Base-by-base conservation (phyloP, 1,284 basidiomycete species). In the Cryptococcus deneoformans region DNA sequence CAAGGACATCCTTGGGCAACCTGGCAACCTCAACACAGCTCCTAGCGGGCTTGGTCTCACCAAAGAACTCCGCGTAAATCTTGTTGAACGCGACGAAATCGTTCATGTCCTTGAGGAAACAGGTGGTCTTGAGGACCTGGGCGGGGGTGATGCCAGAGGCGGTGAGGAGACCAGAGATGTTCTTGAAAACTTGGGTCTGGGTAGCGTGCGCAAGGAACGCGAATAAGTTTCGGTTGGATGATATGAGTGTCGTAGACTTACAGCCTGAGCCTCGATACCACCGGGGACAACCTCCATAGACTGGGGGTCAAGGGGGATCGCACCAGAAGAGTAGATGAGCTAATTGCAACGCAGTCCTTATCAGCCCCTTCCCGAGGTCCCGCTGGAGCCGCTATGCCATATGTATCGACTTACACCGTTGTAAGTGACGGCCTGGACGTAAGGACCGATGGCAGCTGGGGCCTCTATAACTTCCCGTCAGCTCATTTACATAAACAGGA, bases 21-120 rank as follows among this genome's bases (percentile, higher is more conserved):
- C 86, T 82, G 12, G 88, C 83, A 29, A 88, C 91, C 81, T 92
- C 89, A 52, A 95, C 90, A 52, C 89, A 87, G 20, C 91, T 93
- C 60, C 60, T 83, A 1, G 95, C 92, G 50, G 95, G 95, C 79
- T 91, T 93, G 81, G 93, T 89, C 52, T 85, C 81, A n/a, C 88
- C 90, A 74, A 94, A 95, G 78, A 88, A 87, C 54, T 83, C 80
- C 47, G 83, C 83, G 75, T 93, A 93, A 44, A 76, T 62, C 59
- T 68, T 71, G 76, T 98, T 99, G 75, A 97, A 87, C 54, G 83
- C 81, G 11, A 75, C 86, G 77, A 97, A 97, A 78, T 98, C 89
- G 70, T 89, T 82, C 92, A 98, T 95, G 67, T 84, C 81, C 77
- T 95, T 92, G 72, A 98, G 79, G 81, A 97, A 98, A 48, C 96